phyloP scores from a whole-genome alignment of 768 basidiomycete genomes.

The Lepiota brunneoincarnata region DNA sequence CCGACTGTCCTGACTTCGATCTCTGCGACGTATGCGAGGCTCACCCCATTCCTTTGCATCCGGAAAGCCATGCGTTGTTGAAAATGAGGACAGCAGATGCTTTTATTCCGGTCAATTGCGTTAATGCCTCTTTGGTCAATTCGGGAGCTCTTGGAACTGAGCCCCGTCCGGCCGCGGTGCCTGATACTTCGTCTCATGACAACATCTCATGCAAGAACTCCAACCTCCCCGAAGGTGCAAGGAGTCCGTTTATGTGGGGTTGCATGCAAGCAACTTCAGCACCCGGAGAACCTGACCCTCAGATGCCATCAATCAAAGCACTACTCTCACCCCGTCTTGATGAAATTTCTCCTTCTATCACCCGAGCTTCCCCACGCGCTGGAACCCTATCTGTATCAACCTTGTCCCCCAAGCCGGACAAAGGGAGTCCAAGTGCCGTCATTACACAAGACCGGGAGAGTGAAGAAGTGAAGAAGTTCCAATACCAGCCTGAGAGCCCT shows the following conservation, averaged over 20 bases:
- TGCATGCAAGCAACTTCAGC: conserved; percentile 2
- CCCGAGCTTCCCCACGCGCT: background rate
- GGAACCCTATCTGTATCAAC: background rate
- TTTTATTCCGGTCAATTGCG: conserved; percentile 33
- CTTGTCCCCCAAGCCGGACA: background rate
- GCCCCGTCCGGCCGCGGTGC: no score
- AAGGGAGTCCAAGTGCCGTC: background rate
- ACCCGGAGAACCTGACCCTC: background rate
- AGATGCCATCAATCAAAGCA: background rate
- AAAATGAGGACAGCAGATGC: conserved; percentile 63
- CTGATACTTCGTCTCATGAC: background rate
- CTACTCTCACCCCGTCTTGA: conserved; percentile 10
- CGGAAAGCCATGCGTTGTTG: conserved; percentile 64
- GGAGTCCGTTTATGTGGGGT: conserved; percentile 9
- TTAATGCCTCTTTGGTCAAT: background rate
- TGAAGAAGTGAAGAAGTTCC: background rate
- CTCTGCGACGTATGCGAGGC: conserved; percentile 80
- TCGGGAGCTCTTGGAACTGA: background rate
- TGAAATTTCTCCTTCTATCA: conserved; percentile 14
- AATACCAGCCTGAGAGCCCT: background rate
- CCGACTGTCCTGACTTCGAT: conserved; percentile 76
- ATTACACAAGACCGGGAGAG: no score
- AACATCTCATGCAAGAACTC: background rate
- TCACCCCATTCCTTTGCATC: conserved; percentile 74
- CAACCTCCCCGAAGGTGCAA: background rate